Conservation (phyloP, 768 basidiomycete genomes). For the Hygrocybe coccinea region DNA sequence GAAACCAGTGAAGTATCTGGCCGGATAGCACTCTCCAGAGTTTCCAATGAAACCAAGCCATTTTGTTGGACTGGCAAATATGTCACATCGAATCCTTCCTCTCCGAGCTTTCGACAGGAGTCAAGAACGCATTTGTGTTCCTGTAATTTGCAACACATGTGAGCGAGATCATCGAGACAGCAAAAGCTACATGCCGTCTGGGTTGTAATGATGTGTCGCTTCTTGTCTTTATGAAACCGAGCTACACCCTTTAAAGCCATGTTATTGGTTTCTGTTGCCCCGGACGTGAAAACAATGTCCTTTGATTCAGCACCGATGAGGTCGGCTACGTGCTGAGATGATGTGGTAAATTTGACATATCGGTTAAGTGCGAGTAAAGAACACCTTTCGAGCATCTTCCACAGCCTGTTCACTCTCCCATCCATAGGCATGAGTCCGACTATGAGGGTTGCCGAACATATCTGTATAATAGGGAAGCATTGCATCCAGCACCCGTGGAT, state of each 20-base stretch:
- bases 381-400: conserved; percentile 83
- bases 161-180: neutral
- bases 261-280: conserved; percentile 97
- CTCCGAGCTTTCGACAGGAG: conserved; percentile 90
- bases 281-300: conserved; percentile 96
- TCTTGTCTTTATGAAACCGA: conserved; percentile 90
- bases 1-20: conserved; percentile 93
- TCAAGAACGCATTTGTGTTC: conserved; percentile 99
- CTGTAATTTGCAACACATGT: conserved; percentile 33
- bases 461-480: conserved; percentile 96
- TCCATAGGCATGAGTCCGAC: conserved; percentile 96
- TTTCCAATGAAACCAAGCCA: conserved; percentile 74
- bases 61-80: conserved; percentile 92
- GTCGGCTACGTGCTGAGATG: conserved; percentile 73
- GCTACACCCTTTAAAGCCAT: conserved; percentile 97
- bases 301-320: conserved; percentile 92
- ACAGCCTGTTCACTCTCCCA: conserved; percentile 98
- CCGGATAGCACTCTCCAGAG: conserved; percentile 81
- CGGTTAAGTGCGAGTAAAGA: conserved; percentile 1
- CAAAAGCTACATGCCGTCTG: conserved; percentile 65
- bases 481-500: conserved; percentile 92
- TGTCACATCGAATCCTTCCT: conserved; percentile 96
- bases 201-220: conserved; percentile 88
- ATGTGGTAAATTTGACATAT: conserved; percentile 1
- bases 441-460: conserved; percentile 96